Evolutionary conservation across 257 asterid species (phyloP), one percentile per base, ranked within the genome.

Genomic region (Rauvolfia tetraphylla): DNA sequence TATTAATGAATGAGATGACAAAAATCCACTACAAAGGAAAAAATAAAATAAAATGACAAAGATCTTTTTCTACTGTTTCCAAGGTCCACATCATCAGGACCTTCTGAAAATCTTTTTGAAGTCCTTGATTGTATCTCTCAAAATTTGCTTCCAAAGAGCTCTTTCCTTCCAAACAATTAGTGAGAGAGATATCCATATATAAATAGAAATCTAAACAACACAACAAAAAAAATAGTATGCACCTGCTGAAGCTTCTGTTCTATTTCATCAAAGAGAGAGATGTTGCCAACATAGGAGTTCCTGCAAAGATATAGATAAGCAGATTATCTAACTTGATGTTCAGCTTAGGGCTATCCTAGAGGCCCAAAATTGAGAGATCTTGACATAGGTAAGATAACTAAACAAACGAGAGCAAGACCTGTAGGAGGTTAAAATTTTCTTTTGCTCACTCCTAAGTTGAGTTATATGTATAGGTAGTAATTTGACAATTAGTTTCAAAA

Each of bases 221-320:
- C 73, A 68, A 48, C 58, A 68, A 41, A 27, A 14, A 76, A 44
- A 78, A 72, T 82, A 71, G 34, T 44, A 83, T 56, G 79, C 86
- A 93, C 98, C 98, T 92, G 90, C 69, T 79, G 83, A 73, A 93
- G 97, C 88, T 90, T 92, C 86, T 81, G 86, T 83, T 81, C 93
- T 67, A 93, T 92, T 87, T 93, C 97, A 79, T 75, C 51, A 84
- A 93, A 90, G 80, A 93, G 48, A 73, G 93, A 83, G 76, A 80
- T 39, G 84, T 93, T 93, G 75, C 98, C 98, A 71, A 93, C 84
- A 81, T 80, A 90, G 20, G 98, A 93, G 72, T 73, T 89, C 87
- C 98, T 93, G 95, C 70, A 74, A 84, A 62, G 63, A 46, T 33
- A 72, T 41, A 9, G 31, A 46, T 4, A 22, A 61, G n/a, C 49